phyloP scores from a whole-genome alignment of 2,329 filamentous ascomycete species.

The Trichoderma atrobrunneum region DNA sequence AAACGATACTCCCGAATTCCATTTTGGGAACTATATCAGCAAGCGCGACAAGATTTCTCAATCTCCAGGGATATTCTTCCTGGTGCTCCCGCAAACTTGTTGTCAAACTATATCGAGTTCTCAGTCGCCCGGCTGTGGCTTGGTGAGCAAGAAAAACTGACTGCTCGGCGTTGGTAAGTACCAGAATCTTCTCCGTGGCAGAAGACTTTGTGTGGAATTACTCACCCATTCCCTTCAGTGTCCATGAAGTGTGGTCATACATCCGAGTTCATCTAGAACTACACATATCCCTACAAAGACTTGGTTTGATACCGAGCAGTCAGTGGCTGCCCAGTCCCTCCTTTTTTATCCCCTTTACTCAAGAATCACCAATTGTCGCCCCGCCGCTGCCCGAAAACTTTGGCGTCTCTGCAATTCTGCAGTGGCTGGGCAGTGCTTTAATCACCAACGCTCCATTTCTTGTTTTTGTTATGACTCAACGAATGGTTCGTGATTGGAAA shows the following conservation, averaged over 20 bases:
- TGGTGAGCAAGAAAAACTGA: constrained; percentile 24
- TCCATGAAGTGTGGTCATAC: constrained; percentile 39
- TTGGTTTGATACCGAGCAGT: constrained; percentile 44
- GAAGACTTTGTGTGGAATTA: neutral
- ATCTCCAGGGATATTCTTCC: constrained; percentile 33
- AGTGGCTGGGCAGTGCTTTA: constrained; percentile 43
- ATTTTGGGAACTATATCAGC: constrained; percentile 44
- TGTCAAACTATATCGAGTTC: constrained; percentile 31
- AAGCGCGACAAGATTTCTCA: constrained; percentile 30
- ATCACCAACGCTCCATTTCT: constrained; percentile 48
- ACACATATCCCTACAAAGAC: constrained; percentile 51
- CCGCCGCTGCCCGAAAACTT: constrained; percentile 44
- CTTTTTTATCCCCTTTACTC: constrained; percentile 56
- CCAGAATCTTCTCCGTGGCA: too few relatives aligned
- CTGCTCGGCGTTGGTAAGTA: constrained; percentile 31
- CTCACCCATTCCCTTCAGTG: constrained; percentile 22
- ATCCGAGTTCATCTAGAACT: constrained; percentile 50
- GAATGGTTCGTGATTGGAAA: constrained; percentile 37
- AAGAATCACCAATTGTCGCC: constrained; percentile 47
- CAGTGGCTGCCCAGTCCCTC: constrained; percentile 43
- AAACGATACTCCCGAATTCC: constrained; percentile 47
- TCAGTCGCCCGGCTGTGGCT: constrained; percentile 28
- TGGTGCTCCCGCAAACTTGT: constrained; percentile 32
- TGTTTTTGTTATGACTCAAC: constrained; percentile 44
- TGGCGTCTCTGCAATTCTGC: constrained; percentile 36